These are phyloP conservation scores for Colletotrichum cordylinicola DNA, from an alignment of 2,329 filamentous ascomycete species.

Conservation along the genomic window DNA sequence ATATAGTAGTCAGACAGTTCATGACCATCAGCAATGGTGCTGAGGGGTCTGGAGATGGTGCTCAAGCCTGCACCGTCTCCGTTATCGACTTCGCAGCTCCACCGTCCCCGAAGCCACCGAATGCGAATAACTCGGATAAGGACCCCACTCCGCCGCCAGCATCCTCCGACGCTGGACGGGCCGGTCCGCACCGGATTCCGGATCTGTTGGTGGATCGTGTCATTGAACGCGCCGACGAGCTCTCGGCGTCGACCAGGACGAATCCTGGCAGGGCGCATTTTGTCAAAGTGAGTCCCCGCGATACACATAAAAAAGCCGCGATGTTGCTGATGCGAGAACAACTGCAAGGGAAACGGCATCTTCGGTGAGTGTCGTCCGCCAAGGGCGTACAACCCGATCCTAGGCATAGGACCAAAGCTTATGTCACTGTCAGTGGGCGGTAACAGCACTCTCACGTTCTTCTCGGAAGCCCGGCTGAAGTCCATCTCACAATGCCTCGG, in stretches of 20 bases:
- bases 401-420: neutral
- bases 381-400: neutral
- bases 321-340: neutral
- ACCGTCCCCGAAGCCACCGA: neutral
- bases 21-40: neutral
- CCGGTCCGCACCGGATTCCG: slow-evolving; percentile 19
- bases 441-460: slow-evolving; percentile 30
- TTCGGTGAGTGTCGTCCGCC: slow-evolving; percentile 24
- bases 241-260: neutral
- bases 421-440: neutral
- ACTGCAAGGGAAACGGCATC: slow-evolving; percentile 30
- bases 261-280: slow-evolving; percentile 19
- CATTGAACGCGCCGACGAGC: slow-evolving; percentile 22
- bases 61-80: neutral
- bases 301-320: neutral
- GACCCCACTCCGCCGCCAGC: neutral
- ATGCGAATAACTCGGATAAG: neutral
- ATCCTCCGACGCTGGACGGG: neutral
- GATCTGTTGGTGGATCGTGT: slow-evolving; percentile 33
- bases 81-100: slow-evolving; percentile 7
- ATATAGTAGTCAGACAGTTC: slow-evolving; percentile 20
- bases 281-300: slow-evolving; percentile 26
- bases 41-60: neutral
- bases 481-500: slow-evolving; percentile 32
- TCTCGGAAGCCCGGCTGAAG: slow-evolving; percentile 33